These are phyloP conservation scores for Apocynum venetum DNA, from an alignment of 257 asterid genomes.

Conservation along the genomic window DNA sequence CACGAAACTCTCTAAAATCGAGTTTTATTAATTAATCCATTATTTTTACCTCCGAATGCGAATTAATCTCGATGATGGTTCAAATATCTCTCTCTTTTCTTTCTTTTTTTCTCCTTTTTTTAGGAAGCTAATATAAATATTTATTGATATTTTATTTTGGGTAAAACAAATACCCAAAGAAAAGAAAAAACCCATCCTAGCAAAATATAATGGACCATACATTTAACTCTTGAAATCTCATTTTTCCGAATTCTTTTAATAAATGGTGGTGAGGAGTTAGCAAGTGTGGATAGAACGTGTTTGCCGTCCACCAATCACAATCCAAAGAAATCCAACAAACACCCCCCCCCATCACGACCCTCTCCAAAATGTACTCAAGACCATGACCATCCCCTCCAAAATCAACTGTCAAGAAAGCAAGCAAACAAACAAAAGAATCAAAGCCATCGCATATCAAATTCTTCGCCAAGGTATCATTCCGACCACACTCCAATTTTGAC, in stretches of 20 bases:
- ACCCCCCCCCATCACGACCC: too few relatives aligned
- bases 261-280: constrained; percentile 12
- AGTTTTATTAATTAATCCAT: too few relatives aligned
- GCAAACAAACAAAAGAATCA: constrained; percentile 4
- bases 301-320: constrained; percentile 54
- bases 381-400: constrained; percentile 11
- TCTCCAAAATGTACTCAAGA: too few relatives aligned
- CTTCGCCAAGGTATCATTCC: not conserved
- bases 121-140: too few relatives aligned
- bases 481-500: constrained; percentile 3
- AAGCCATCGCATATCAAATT: not conserved
- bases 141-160: too few relatives aligned
- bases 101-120: too few relatives aligned
- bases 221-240: not conserved
- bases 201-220: not conserved
- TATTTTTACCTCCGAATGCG: too few relatives aligned
- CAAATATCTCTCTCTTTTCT: too few relatives aligned
- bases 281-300: constrained; percentile 81
- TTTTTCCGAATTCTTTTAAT: not conserved
- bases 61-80: too few relatives aligned
- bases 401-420: constrained; percentile 15
- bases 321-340: constrained; percentile 45
- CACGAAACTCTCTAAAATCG: too few relatives aligned
- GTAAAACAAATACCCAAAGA: too few relatives aligned
- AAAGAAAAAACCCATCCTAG: too few relatives aligned